Base-by-base conservation (phyloP, 305 asterid genomes). In the Solanum hybrid region DNA sequence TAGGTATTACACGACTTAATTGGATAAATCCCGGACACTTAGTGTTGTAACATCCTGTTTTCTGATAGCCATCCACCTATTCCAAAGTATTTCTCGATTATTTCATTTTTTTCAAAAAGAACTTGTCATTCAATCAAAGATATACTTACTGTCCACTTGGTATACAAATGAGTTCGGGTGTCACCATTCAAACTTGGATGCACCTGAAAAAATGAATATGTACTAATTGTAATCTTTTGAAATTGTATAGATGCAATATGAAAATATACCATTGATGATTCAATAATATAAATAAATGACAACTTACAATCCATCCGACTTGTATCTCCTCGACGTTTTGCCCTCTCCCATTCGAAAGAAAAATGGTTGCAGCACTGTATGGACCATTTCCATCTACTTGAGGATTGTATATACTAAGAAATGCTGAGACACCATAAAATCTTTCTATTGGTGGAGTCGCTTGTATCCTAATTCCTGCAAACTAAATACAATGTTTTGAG, bases 231-330 rank as follows among this genome's bases (percentile, higher is more conserved):
- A n/a, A n/a, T 66, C 27, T 64, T 66, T 66, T 66, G 79, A 13
- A 29, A 73, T 26, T 26, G 19, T 72, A 72, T 72, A 26, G 19
- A 31, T 29, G 4, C 10, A 66, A 7, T 6, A 64, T 19, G 72
- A 22, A 64, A 66, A 22, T 8, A 1, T 66, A 22, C 73, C 3
- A 66, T 66, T 66, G 29, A n/a, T 27, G 11, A 29, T 73, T 73
- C 78, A 14, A 73, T 73, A 26, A 71, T 24, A 10, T 71, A 71
- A 73, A 11, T 5, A 85, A 56, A 32, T 64, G 22, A 17, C 32
- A 60, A 66, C 88, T 86, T 14, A 86, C 88, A 7, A 66, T 86
- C 88, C 80, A 86, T 64, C 88, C 88, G 6, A 66, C 88, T 86
- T 40, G 66, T 69, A 86, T n/a, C 34, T 66, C 34, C 76, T 86